Percentiles rank a stretch among this genome's conserved stretches.
Conservation (phyloP, 805 yeast species). For the Wickerhamia fluorescens region DNA sequence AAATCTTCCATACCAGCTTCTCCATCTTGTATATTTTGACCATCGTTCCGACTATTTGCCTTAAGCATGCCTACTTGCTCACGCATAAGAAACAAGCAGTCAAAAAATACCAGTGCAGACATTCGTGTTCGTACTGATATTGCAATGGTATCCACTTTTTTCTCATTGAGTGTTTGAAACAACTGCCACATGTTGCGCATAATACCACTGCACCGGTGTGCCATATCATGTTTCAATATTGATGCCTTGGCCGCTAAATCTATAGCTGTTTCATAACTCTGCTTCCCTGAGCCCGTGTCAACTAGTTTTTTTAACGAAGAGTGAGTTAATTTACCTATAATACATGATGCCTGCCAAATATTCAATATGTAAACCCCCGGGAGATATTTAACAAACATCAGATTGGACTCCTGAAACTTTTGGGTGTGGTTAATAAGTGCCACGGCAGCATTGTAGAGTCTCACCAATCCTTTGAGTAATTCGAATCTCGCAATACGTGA, state of each 20-base stretch:
- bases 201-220: slow-evolving; percentile 87
- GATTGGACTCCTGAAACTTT: slow-evolving; percentile 50
- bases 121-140: slow-evolving; percentile 72
- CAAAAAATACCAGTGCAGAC: slow-evolving; percentile 92
- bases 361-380: slow-evolving; percentile 79
- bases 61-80: slow-evolving; percentile 85
- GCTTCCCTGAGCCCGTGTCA: slow-evolving; percentile 67
- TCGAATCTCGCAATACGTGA: slow-evolving; percentile 47
- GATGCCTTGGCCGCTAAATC: slow-evolving; percentile 71
- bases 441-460: slow-evolving; percentile 74
- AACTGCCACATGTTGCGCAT: slow-evolving; percentile 93
- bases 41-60: slow-evolving; percentile 31
- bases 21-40: slow-evolving; percentile 14
- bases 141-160: slow-evolving; percentile 29
- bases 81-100: slow-evolving; percentile 75
- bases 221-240: slow-evolving; percentile 83
- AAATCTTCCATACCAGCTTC: slow-evolving; percentile 11
- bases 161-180: slow-evolving; percentile 60
- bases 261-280: slow-evolving; percentile 60
- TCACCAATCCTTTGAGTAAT: slow-evolving; percentile 63
- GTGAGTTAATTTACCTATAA: slow-evolving; percentile 71
- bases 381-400: slow-evolving; percentile 61
- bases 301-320: slow-evolving; percentile 62
- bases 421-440: slow-evolving; percentile 63
- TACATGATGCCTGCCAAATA: slow-evolving; percentile 89